Conservation (phyloP, 106 monocot genomes). For the Phalaenopsis aphrodite region DNA sequence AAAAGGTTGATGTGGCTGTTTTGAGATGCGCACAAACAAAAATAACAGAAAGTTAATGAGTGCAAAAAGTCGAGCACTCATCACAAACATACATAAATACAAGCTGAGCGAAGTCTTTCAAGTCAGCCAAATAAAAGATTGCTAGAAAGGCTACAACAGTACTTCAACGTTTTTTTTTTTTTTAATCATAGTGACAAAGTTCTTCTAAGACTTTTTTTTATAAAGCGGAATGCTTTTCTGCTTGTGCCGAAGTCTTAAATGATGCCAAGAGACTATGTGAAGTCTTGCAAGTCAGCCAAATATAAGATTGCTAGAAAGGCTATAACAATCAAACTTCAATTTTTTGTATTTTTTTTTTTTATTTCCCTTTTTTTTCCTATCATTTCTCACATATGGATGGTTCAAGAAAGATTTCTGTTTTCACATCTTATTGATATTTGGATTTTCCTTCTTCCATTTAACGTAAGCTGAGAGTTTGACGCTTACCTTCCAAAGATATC, state of each 20-base stretch:
- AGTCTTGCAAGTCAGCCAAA: neutral
- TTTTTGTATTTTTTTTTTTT: neutral
- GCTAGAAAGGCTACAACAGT: no score
- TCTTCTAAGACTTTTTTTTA: no score
- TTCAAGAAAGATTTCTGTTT: neutral
- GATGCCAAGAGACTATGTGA: neutral
- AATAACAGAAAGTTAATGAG: neutral
- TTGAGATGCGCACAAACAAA: neutral
- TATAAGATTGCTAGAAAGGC: neutral
- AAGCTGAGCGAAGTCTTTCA: neutral
- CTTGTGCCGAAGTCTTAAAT: neutral
- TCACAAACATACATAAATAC: neutral
- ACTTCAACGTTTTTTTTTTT: no score
- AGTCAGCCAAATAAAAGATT: no score
- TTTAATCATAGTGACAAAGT: no score
- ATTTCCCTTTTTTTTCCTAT: no score
- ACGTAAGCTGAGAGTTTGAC: neutral
- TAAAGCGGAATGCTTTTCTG: neutral
- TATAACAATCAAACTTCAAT: neutral
- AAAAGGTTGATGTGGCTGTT: neutral
- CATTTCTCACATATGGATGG: neutral
- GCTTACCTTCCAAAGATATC: conserved; percentile 35
- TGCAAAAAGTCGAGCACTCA: neutral
- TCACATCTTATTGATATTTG: neutral
- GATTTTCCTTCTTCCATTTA: neutral